Percentiles rank a stretch among this genome's conserved stretches.
These are phyloP conservation scores for Lepraria neglecta DNA, from an alignment of 495 filamentous ascomycete genomes.

Conservation along the genomic window DNA sequence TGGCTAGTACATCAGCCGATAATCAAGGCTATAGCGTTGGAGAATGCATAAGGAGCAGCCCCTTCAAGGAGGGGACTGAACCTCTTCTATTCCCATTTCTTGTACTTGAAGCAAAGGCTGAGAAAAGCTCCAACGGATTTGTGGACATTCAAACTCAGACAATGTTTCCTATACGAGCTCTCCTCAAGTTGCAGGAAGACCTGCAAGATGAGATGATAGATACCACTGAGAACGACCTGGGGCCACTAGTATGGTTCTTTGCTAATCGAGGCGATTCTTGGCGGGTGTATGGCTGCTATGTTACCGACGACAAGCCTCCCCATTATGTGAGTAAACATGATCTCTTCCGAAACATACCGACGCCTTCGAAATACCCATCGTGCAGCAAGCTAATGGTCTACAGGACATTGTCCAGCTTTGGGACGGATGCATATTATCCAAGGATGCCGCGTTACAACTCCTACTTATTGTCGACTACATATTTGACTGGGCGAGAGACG, in stretches of 20 bases:
- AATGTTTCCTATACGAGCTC: constrained; percentile 25
- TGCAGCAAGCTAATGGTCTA: not conserved
- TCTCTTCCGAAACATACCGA: not conserved
- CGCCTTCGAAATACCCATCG: not conserved
- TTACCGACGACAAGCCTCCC: constrained; percentile 5
- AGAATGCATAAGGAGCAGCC: constrained; percentile 13
- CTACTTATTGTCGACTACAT: constrained; percentile 36
- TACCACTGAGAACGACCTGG: not conserved
- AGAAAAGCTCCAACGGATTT: constrained; percentile 3
- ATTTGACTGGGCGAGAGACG: constrained; percentile 35
- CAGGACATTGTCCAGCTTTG: constrained; percentile 27
- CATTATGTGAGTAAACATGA: not conserved
- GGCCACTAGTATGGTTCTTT: constrained; percentile 29
- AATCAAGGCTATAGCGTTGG: not conserved
- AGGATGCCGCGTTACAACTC: constrained; percentile 31
- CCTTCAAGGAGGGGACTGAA: constrained; percentile 12
- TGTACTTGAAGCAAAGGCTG: constrained; percentile 26
- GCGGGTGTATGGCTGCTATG: constrained; percentile 20
- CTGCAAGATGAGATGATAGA: constrained; percentile 5
- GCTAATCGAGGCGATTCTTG: constrained; percentile 24
- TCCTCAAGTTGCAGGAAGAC: constrained; percentile 20
- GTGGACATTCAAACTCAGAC: constrained; percentile 24
- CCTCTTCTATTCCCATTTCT: constrained; percentile 25
- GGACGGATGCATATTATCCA: constrained; percentile 26
- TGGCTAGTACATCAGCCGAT: not conserved